phyloP scores from a whole-genome alignment of 176 grass and related monocot genomes.

The Calamus simplicifolius region DNA sequence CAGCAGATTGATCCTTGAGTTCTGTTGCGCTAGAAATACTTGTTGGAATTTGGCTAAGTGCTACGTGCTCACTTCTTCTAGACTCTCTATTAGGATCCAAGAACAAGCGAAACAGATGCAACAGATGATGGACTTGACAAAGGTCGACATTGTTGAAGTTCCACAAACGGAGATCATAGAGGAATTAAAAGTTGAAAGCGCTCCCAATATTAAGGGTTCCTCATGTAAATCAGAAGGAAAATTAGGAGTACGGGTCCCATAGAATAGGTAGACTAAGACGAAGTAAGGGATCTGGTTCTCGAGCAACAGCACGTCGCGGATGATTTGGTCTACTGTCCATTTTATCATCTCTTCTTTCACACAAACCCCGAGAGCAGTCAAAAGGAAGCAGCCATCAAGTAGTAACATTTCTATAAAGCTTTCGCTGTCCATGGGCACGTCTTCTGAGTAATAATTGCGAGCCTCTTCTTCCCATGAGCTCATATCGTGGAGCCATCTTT shows the following conservation, averaged over 20 bases:
- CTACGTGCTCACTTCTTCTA: too few species aligned
- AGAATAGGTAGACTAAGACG: background rate
- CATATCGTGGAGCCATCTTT: background rate
- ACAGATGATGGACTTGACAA: conserved; percentile 23
- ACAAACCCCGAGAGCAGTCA: conserved; percentile 14
- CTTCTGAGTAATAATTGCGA: background rate
- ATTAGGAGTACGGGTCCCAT: too few species aligned
- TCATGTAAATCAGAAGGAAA: too few species aligned
- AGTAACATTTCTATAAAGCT: conserved; percentile 44
- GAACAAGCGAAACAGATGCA: conserved; percentile 47
- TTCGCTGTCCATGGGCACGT: background rate
- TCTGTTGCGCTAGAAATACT: conserved; percentile 33
- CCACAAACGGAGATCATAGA: too few species aligned
- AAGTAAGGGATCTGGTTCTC: conserved; percentile 56
- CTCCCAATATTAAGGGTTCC: too few species aligned
- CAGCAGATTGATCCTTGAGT: conserved; percentile 19
- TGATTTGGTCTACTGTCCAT: conserved; percentile 37
- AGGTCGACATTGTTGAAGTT: too few species aligned
- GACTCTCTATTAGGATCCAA: conserved; percentile 25
- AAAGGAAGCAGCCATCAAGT: conserved; percentile 43
- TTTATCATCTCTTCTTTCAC: conserved; percentile 27
- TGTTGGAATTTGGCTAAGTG: background rate
- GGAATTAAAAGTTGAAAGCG: too few species aligned
- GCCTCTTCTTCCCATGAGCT: background rate
- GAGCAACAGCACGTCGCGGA: conserved; percentile 35